Base-by-base conservation (phyloP, 148 eudicot genomes). In the Fagopyrum tataricum region DNA sequence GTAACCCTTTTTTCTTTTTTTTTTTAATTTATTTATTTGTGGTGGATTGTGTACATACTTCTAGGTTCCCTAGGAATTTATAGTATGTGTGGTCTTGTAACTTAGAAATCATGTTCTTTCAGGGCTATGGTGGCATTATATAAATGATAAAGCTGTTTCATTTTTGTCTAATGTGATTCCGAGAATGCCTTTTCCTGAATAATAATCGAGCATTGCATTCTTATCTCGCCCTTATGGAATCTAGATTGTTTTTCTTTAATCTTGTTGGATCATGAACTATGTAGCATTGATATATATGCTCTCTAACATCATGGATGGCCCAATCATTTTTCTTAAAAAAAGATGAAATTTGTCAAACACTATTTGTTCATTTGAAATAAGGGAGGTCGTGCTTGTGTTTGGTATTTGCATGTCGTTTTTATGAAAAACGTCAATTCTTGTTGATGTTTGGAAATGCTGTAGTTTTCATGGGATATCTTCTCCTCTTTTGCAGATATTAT, bases 401-500 rank as follows among this genome's bases (percentile, higher is more conserved):
- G 31, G 62, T 7, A 26, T 56, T 20, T 20, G 24, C 21, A 18
- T 18, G 10, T 20, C 13, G 15, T 46, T 10, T 46, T 11, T 46
- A 7, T 21, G 4, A 18, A 20, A 8, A 56, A 20, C 11, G 8
- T 46, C 26, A 20, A 6, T 20, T 56, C 7, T 21, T 5, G 20
- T 56, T 20, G 9, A 5, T 6, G 24, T 18, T 20, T 37, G 43
- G 20, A 37, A 62, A 64, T 64, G 18, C 20, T 64, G 44, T 31
- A 58, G 43, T 64, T 64, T 13, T 31, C 37, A 64, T 39, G 43
- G 69, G 14, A 20, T 31, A 20, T 58, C 42, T 31, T 18, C 66
- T 70, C 80, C 39, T 43, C 23, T 62, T 72, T 6, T 78, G 74
- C 86, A 95, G 97, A 91, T 81, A 95, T 95, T 72, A 95, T 95